Evolutionary conservation across 2,329 filamentous ascomycete genomes (phyloP), one percentile per base, ranked within the genome.

Genomic region (Alternaria rosae): DNA sequence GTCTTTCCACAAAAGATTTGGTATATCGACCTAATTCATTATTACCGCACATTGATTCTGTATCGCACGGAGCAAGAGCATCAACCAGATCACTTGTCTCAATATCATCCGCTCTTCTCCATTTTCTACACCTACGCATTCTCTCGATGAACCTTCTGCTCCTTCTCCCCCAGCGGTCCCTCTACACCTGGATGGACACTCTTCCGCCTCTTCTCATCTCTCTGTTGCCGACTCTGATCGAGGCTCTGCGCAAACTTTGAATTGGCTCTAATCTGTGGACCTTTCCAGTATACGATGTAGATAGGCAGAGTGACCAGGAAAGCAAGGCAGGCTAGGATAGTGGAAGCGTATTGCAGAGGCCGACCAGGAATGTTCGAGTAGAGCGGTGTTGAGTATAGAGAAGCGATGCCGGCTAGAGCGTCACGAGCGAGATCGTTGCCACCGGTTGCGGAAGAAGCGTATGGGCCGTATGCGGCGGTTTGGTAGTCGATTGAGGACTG

Each of bases 401-500:
- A 91, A 1, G 92, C 85, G 9, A 92, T 83, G 77, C 91, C 91
- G 2, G 91, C 91, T 0, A 93, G 81, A 78, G 92, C 89, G 72
- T 93, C 91, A 67, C 91, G 85, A 3, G 89, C 85, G 80, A 90
- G 92, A 2, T 90, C 91, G 65, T 93, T 93, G 20, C 91, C 91
- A 42, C 91, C 91, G 0, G 91, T 92, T 1, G 91, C 91, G 0
- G 89, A 92, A 1, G 91, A 90, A 3, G 89, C 87, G 75, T 92
- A 92, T 0, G 87, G 87, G 0, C 91, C 91, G 69, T 92, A 91
- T 1, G 89, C 88, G 53, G 88, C 88, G 13, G 92, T 86, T 86
- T 92, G 92, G 80, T 93, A 93, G 77, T 93, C 89, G 66, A 92
- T 91, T 1, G 89, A 91, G 1, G 89, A 88, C 87, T 91, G 91